Evolutionary conservation across 345 rosid genomes (phyloP).

Genomic region (Eucalyptus curtisii): DNA sequence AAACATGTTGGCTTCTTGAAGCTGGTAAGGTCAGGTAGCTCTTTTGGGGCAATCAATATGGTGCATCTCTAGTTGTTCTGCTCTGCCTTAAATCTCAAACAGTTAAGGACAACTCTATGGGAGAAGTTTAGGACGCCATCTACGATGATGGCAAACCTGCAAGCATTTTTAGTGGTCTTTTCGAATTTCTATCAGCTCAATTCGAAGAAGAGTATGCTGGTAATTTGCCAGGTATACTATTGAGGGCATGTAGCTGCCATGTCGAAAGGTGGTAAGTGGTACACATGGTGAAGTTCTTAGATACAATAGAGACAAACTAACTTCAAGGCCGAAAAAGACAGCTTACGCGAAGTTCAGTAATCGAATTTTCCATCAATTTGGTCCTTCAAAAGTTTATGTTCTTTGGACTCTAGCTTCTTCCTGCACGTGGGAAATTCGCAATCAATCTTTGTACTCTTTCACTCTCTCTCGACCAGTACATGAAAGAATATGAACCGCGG

Average conservation of each 20-base stretch:
- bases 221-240: not conserved
- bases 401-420: not conserved
- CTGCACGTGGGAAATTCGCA: fast-evolving
- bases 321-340: not conserved
- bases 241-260: not conserved
- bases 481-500: not conserved
- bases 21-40: no score
- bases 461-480: not conserved
- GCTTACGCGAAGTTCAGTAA: fast-evolving
- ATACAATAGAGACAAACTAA: not conserved
- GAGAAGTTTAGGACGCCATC: not conserved
- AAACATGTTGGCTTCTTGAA: not conserved
- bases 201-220: no score
- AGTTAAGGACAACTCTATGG: not conserved
- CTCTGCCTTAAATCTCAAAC: not conserved
- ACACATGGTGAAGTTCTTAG: not conserved
- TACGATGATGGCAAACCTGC: not conserved
- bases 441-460: not conserved
- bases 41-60: not conserved
- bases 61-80: not conserved
- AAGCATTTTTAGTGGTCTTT: not conserved
- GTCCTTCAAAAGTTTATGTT: not conserved
- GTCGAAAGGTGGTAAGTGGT: not conserved
- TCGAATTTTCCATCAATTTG: not conserved
- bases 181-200: no score